Percentiles rank a stretch among this genome's conserved stretches.
Evolutionary conservation across 2,329 filamentous ascomycete genomes (phyloP).

Genomic region (Ophiocordyceps polyrhachis-furcata): DNA sequence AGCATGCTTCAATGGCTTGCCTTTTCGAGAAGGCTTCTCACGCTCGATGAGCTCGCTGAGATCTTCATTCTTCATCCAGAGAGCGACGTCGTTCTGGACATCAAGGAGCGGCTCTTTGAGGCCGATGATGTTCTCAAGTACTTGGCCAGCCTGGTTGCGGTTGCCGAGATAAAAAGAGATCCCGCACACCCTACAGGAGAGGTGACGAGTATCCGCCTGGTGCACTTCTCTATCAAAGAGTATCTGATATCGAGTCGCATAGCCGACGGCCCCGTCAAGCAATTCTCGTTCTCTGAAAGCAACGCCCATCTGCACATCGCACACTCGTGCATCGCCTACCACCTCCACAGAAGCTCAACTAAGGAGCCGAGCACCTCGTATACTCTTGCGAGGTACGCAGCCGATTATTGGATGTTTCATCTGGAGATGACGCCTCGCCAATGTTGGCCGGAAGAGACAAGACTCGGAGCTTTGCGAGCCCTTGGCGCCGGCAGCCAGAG

Average conservation of each 20-base stretch:
- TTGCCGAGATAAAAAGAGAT: not conserved
- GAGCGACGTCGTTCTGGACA: not conserved
- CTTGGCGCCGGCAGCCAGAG: not conserved
- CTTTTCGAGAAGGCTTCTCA: not conserved
- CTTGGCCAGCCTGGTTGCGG: conserved; percentile 1
- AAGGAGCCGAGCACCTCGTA: not conserved
- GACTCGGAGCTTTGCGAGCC: not conserved
- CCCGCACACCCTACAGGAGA: not conserved
- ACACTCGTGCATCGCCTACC: conserved; percentile 1
- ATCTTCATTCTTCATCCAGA: conserved; percentile 1
- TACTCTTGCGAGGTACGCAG: not conserved
- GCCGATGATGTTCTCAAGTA: conserved; percentile 1
- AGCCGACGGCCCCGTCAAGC: not conserved
- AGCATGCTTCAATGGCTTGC: conserved; percentile 2
- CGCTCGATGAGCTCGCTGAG: not conserved
- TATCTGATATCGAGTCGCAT: conserved; percentile 2
- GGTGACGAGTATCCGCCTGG: conserved; percentile 1
- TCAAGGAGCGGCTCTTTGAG: not conserved
- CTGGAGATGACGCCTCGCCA: not conserved
- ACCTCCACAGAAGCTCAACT: not conserved
- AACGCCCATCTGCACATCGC: conserved; percentile 1
- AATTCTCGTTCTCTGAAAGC: conserved; percentile 1
- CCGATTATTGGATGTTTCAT: not conserved
- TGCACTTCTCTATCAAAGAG: conserved; percentile 3
- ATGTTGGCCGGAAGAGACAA: not conserved